A percentile compares a stretch with the other conserved stretches of the same genome.
These are phyloP conservation scores for Eucalyptus regnans DNA, from an alignment of 345 rosid genomes.

Conservation along the genomic window DNA sequence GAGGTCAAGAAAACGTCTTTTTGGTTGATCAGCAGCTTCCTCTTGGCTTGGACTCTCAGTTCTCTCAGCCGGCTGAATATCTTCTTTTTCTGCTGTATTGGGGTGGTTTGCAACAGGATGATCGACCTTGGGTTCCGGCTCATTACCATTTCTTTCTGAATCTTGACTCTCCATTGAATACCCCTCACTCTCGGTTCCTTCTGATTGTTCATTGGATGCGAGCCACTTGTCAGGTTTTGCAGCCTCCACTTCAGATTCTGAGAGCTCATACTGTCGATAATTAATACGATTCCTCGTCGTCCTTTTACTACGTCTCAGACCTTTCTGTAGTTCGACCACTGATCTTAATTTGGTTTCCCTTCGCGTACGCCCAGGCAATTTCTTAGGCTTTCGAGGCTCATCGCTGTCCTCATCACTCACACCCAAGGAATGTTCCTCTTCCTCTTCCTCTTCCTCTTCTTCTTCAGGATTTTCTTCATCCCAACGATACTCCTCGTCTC, in stretches of 20 bases:
- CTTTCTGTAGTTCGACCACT: constrained; percentile 61
- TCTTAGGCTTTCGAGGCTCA: constrained; percentile 56
- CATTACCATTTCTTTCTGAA: constrained; percentile 40
- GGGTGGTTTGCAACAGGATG: constrained; percentile 24
- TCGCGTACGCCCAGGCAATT: constrained; percentile 53
- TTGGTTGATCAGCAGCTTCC: constrained; percentile 38
- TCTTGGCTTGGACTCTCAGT: constrained; percentile 33
- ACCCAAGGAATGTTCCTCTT: constrained; percentile 70
- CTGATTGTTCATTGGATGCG: constrained; percentile 47
- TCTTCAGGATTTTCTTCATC: constrained; percentile 93
- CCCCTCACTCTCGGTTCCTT: constrained; percentile 47
- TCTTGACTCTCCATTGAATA: constrained; percentile 54
- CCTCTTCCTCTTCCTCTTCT: constrained; percentile 73
- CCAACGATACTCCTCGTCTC: constrained; percentile 88
- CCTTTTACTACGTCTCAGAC: constrained; percentile 94
- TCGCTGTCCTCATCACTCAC: constrained; percentile 70
- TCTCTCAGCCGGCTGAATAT: constrained; percentile 21
- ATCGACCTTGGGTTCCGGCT: constrained; percentile 34
- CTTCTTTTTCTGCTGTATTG: constrained; percentile 25
- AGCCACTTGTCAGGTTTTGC: constrained; percentile 35
- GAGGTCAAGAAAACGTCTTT: constrained; percentile 76
- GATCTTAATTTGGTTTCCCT: constrained; percentile 74
- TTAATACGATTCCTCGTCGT: constrained; percentile 62
- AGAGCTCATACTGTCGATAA: constrained; percentile 69
- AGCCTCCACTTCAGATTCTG: constrained; percentile 81